Evolutionary conservation across 2,329 filamentous ascomycete genomes (phyloP), one percentile per base, ranked within the genome.

Genomic region (Fusarium torulosum): DNA sequence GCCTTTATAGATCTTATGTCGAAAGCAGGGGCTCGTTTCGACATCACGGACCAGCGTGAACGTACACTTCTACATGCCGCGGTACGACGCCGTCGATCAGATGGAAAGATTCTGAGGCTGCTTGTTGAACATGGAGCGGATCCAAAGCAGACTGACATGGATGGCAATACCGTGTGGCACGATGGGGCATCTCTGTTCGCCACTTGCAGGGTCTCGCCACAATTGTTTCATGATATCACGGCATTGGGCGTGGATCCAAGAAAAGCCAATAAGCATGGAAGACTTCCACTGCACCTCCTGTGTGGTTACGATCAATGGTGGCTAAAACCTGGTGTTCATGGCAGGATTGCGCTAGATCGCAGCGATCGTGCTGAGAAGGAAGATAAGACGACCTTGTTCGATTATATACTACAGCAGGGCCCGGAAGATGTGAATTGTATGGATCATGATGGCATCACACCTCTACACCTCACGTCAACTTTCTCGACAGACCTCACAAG

Each of bases 141-240:
- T 14, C 50, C 55, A 1, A 14, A 11, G 7, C 25, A 40, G 13
- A 25, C 40, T 9, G 56, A 59, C 15, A 10, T 7, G 0, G n/a
- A 57, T 8, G 42, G 52, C 1, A 49, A 59, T 21, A 59, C 42
- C 0, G 2, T 27, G 1, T 59, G 56, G 52, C 52, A 57, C 41
- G 23, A 53, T 2, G 37, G 10, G 6, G 31, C 19, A n/a, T 15
- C 41, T n/a, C 6, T 1, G 4, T 53, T 45, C 20, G 4, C 14
- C 14, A 8, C 7, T 9, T 15, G 2, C 9, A 14, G 21, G 20
- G 17, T 19, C 6, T 29, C 13, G 10, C 4, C 17, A 4, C 7
- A 13, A 3, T 8, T 29, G 3, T 6, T 27, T 21, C 6, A 13
- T 3, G 20, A 17, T 6, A 37, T 42, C 7, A 25, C 27, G 5